These are phyloP conservation scores for Zymoseptoria crescenta DNA, from an alignment of 2,329 filamentous ascomycete genomes.

Conservation along the genomic window DNA sequence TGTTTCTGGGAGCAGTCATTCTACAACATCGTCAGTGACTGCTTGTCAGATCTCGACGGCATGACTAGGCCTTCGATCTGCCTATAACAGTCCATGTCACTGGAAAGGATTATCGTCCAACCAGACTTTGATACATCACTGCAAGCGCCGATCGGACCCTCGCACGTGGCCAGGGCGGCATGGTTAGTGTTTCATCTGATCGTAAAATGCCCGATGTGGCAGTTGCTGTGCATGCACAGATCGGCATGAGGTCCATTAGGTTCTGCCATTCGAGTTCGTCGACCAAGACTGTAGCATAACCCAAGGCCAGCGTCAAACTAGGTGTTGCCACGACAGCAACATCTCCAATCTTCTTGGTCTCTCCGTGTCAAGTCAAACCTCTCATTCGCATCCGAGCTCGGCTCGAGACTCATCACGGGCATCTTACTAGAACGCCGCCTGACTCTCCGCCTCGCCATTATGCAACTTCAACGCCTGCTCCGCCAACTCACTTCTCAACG, in stretches of 20 bases:
- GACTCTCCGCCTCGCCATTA: constrained; percentile 20
- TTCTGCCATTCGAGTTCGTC: too few species aligned
- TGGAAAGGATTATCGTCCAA: background rate
- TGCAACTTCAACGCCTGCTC: constrained; percentile 37
- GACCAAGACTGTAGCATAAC: too few species aligned
- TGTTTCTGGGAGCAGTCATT: background rate
- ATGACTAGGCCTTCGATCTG: too few species aligned
- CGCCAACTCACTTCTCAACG: constrained; percentile 39
- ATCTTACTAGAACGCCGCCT: constrained; percentile 21
- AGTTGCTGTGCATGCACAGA: background rate
- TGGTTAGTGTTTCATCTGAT: background rate
- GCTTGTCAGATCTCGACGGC: too few species aligned
- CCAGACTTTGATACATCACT: background rate
- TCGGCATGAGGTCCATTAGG: too few species aligned
- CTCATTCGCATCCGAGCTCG: background rate
- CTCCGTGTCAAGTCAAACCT: background rate
- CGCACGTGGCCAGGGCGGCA: background rate
- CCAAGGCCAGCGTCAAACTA: too few species aligned
- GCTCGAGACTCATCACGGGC: background rate
- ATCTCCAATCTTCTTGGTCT: too few species aligned
- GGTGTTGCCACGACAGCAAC: too few species aligned
- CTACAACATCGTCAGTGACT: too few species aligned
- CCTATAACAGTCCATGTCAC: too few species aligned
- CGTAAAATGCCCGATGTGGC: background rate
- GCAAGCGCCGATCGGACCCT: background rate